These are phyloP conservation scores for Pythium guiyangense DNA, from an alignment of 352 stramenopile species.

Conservation along the genomic window DNA sequence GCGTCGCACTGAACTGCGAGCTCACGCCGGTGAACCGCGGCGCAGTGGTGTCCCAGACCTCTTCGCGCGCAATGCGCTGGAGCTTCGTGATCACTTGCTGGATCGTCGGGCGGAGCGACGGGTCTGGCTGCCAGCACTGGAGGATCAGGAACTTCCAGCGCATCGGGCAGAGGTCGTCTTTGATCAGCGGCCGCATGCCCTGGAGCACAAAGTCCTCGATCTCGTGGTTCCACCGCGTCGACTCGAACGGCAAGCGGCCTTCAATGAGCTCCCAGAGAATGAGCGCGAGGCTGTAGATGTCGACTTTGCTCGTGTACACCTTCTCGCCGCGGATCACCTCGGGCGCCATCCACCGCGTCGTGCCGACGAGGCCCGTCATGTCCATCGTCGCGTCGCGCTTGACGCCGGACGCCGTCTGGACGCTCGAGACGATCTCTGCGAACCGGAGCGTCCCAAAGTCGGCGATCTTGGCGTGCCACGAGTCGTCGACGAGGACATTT, in stretches of 20 bases:
- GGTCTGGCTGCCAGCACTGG: slow-evolving; percentile 83
- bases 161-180: slow-evolving; percentile 60
- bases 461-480: slow-evolving; percentile 88
- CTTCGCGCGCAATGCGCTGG: slow-evolving; percentile 74
- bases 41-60: slow-evolving; percentile 60
- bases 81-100: slow-evolving; percentile 81
- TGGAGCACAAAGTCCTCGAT: slow-evolving; percentile 80
- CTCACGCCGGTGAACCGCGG: slow-evolving; percentile 52
- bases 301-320: slow-evolving; percentile 85
- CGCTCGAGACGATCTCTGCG: slow-evolving; percentile 78
- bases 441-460: slow-evolving; percentile 88
- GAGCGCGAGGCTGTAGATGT: slow-evolving; percentile 86
- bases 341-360: slow-evolving; percentile 86
- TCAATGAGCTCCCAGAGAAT: slow-evolving; percentile 89
- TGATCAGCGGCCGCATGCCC: slow-evolving; percentile 60
- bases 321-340: slow-evolving; percentile 86
- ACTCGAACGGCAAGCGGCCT: slow-evolving; percentile 75
- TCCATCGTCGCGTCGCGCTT: slow-evolving; percentile 41
- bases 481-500: slow-evolving; percentile 87
- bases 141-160: slow-evolving; percentile 77
- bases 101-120: slow-evolving; percentile 77
- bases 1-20: slow-evolving; percentile 43
- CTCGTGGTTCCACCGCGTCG: slow-evolving; percentile 82
- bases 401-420: slow-evolving; percentile 37
- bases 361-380: slow-evolving; percentile 86